phyloP scores from a whole-genome alignment of 495 filamentous ascomycete species.

The Massariosphaeria phaeospora region DNA sequence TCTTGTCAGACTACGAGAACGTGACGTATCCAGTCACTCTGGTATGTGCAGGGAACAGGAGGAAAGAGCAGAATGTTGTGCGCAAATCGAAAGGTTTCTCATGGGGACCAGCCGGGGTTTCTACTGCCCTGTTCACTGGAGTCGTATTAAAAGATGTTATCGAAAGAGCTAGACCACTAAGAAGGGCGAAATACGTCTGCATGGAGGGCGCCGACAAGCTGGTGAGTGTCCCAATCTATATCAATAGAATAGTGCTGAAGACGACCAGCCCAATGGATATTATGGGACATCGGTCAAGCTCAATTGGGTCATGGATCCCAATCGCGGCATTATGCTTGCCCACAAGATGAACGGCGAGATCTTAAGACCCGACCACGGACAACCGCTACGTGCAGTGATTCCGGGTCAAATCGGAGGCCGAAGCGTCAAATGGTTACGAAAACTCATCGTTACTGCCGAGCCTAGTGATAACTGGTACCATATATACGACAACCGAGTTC shows the following conservation, averaged over 20 bases:
- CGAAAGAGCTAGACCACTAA: slow-evolving; percentile 59
- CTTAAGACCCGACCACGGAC: slow-evolving; percentile 81
- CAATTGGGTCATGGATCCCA: slow-evolving; percentile 81
- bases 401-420: slow-evolving; percentile 92
- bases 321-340: slow-evolving; percentile 82
- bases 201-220: slow-evolving; percentile 91
- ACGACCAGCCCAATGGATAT: slow-evolving; percentile 68
- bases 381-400: slow-evolving; percentile 77
- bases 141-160: slow-evolving; percentile 72
- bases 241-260: slow-evolving; percentile 17
- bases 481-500: slow-evolving; percentile 87
- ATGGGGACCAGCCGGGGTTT: slow-evolving; percentile 87
- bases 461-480: slow-evolving; percentile 98
- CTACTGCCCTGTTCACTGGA: slow-evolving; percentile 86
- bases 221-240: slow-evolving; percentile 38
- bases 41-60: slow-evolving; percentile 88
- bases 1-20: slow-evolving; percentile 73
- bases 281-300: slow-evolving; percentile 89
- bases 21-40: slow-evolving; percentile 84
- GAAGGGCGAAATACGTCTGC: slow-evolving; percentile 76
- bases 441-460: slow-evolving; percentile 66
- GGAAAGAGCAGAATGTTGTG: slow-evolving; percentile 92
- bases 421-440: slow-evolving; percentile 94
- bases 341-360: slow-evolving; percentile 90
- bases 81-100: slow-evolving; percentile 94